phyloP scores from a whole-genome alignment of 106 monocot species.

The Dactylorhiza incarnata region DNA sequence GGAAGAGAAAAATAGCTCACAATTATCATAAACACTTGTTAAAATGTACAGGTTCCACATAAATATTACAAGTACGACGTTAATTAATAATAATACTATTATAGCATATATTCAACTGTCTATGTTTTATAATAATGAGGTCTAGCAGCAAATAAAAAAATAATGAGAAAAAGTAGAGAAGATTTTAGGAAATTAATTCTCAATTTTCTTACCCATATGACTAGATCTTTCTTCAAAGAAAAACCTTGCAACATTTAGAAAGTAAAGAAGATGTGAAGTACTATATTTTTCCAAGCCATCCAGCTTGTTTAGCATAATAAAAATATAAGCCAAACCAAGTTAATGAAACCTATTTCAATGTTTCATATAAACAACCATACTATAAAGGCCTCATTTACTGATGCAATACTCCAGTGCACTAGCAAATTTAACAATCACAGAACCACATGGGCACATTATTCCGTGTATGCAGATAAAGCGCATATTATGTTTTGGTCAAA shows the following conservation, averaged over 20 bases:
- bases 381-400: no score
- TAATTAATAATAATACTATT: neutral
- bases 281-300: neutral
- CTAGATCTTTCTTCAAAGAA: neutral
- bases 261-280: neutral
- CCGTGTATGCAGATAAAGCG: no score
- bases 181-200: neutral
- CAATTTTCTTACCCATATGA: neutral
- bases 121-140: neutral
- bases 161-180: neutral
- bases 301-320: no score
- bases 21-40: neutral
- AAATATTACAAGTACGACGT: neutral
- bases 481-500: no score
- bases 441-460: no score
- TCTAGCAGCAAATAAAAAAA: neutral
- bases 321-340: no score
- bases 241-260: neutral
- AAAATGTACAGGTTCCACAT: neutral
- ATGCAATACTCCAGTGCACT: no score
- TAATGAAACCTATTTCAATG: no score
- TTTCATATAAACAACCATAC: no score
- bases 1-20: neutral
- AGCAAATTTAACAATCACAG: no score
- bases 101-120: neutral